phyloP scores from a whole-genome alignment of 371 early-diverging fungal species.

The Lichtheimia hyalospora region DNA sequence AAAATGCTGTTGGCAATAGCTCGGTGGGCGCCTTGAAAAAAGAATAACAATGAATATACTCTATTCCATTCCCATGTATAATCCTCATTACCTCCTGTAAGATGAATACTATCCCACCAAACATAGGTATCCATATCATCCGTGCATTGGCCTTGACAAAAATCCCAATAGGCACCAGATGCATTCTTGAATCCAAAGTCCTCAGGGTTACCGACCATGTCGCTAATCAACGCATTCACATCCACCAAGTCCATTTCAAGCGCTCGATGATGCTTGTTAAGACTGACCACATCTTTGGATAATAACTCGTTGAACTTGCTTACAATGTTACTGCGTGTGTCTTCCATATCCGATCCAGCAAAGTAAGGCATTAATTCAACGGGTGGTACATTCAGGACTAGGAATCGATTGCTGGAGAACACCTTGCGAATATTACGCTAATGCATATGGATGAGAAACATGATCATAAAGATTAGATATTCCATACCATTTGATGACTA shows the following conservation, averaged over 20 bases:
- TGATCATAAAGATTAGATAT: background rate
- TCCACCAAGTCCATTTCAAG: constrained; percentile 36
- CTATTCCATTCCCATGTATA: no score
- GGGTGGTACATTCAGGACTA: constrained; percentile 38
- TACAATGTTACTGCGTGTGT: constrained; percentile 20
- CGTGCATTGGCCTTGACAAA: constrained; percentile 39
- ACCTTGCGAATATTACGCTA: constrained; percentile 39
- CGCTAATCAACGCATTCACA: constrained; percentile 25
- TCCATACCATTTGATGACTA: constrained; percentile 34
- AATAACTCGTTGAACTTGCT: constrained; percentile 26
- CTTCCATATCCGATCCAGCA: constrained; percentile 11
- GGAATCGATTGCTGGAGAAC: constrained; percentile 33
- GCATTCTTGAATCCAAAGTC: constrained; percentile 38
- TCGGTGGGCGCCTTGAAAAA: constrained; percentile 29
- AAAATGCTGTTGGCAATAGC: constrained; percentile 42
- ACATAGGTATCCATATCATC: constrained; percentile 36
- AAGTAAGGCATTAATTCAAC: constrained; percentile 41
- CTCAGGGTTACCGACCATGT: constrained; percentile 28
- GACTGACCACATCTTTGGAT: constrained; percentile 19
- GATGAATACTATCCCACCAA: constrained; percentile 50
- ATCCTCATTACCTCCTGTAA: constrained; percentile 39
- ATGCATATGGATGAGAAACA: background rate
- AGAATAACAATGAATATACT: background rate
- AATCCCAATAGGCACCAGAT: constrained; percentile 38
- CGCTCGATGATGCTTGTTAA: constrained; percentile 27